These are phyloP conservation scores for Trichoderma harzianum DNA, from an alignment of 2,329 filamentous ascomycete genomes.

Conservation along the genomic window DNA sequence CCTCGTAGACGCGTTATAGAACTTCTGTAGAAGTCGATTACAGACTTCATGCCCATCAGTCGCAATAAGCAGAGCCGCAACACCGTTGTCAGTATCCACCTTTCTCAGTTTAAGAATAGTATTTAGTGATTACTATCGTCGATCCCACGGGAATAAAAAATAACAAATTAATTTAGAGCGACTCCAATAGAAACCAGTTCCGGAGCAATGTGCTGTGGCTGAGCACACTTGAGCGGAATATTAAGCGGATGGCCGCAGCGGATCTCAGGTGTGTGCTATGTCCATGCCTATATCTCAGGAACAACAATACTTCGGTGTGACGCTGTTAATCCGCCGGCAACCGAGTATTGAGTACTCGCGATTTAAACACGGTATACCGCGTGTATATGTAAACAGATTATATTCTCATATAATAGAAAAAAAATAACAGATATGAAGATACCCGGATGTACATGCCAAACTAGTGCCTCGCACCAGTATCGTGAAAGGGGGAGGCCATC, in stretches of 20 bases:
- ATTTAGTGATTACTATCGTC: not conserved
- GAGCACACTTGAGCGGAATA: not conserved
- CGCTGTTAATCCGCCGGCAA: not conserved
- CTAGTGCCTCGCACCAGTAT: not conserved
- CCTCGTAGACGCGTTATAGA: not conserved
- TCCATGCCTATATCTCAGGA: not conserved
- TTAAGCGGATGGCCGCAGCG: not conserved
- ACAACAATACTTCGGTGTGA: not conserved
- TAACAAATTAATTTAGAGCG: not conserved
- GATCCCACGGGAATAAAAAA: not conserved
- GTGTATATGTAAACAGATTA: not conserved
- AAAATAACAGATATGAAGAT: not conserved
- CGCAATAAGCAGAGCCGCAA: not conserved
- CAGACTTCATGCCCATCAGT: not conserved
- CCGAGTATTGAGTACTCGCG: not conserved
- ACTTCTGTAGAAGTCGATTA: not conserved
- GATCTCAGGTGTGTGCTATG: not conserved
- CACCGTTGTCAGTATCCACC: not conserved
- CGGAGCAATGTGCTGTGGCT: constrained; percentile 1
- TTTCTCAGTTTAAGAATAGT: not conserved
- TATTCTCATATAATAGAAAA: not conserved
- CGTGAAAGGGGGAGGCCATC: not conserved
- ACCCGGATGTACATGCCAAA: not conserved
- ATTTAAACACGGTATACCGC: not conserved
- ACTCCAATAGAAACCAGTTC: not conserved